phyloP scores from a whole-genome alignment of 768 basidiomycete genomes.

The Naematelia encephala region DNA sequence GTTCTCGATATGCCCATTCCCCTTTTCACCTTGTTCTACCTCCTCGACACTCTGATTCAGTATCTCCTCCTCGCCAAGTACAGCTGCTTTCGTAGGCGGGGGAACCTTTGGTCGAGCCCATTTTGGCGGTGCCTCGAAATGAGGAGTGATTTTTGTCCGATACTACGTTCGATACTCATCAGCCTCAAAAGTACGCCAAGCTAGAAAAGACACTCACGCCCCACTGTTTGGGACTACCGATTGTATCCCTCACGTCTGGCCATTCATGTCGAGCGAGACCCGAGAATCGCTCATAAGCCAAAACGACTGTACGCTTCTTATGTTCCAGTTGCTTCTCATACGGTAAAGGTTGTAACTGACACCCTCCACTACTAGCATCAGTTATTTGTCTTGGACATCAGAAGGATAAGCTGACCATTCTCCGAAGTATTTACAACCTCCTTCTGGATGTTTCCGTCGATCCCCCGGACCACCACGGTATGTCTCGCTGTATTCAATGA shows the following conservation, averaged over 20 bases:
- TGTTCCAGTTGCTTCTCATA: slow-evolving; percentile 80
- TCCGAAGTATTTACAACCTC: slow-evolving; percentile 83
- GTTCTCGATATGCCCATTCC: not conserved
- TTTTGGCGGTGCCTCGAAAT: slow-evolving; percentile 71
- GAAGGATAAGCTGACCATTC: slow-evolving; percentile 57
- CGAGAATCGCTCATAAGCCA: slow-evolving; percentile 42
- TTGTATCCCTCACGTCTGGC: slow-evolving; percentile 68
- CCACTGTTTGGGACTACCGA: slow-evolving; percentile 84
- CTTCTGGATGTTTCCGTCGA: slow-evolving; percentile 63
- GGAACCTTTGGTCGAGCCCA: slow-evolving; percentile 53
- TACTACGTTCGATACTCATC: too few relatives aligned
- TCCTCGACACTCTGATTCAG: slow-evolving; percentile 18
- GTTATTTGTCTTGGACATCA: not conserved
- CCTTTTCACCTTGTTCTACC: slow-evolving; percentile 1
- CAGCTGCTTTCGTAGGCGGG: slow-evolving; percentile 18
- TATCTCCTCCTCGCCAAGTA: slow-evolving; percentile 13
- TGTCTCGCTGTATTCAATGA: slow-evolving; percentile 36
- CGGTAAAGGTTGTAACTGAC: slow-evolving; percentile 88
- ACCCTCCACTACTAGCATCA: slow-evolving; percentile 58
- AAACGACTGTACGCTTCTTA: slow-evolving; percentile 56
- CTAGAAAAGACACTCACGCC: slow-evolving; percentile 36
- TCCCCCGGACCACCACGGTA: slow-evolving; percentile 51
- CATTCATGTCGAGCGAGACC: slow-evolving; percentile 58
- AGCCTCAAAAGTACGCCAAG: not conserved
- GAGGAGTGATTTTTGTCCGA: slow-evolving; percentile 95